Base-by-base conservation (phyloP, 2,329 filamentous ascomycete genomes). In the Samsoniella hepiali region DNA sequence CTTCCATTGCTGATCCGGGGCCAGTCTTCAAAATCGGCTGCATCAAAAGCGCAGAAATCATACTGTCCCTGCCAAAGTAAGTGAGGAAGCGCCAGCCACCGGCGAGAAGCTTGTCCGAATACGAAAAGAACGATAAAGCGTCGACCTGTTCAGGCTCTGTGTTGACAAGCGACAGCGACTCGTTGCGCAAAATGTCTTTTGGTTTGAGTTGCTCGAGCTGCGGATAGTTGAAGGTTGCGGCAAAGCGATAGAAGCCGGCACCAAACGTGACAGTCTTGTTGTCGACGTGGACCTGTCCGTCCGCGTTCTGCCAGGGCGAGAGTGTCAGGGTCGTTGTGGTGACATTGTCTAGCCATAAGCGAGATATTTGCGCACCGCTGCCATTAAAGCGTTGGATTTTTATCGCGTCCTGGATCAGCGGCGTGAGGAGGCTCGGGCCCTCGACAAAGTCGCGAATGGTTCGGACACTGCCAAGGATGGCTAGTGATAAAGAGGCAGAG, bases 51-150 rank as follows among this genome's bases (percentile, higher is more conserved):
- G 82, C 76, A 1, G 84, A 78, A 45, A 89, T 86, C 78, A 88
- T 86, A 65, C 81, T 86, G 68, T 90, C 86, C 11, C 86, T 80
- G 0, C 86, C 86, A 72, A 89, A 89, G 68, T 89, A 89, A 0
- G 86, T 89, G 51, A 89, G 72, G 67, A 88, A 89, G 1, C 85
- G 76, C 87, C 86, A 89, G 4, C 84, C 85, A 11, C 86, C 86
- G 1, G 87, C 86, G 2, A 88, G 76, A 0, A 89, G 75, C 67
- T 89, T 89, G 38, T 84, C 76, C 0, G 78, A 82, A 66, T 88
- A 89, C 0, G 87, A 88, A 4, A 89, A 74, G 72, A 89, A 89
- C 0, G 85, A 84, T 0, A 89, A 73, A 0, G 85, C 84, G 0
- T 76, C 77, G 1, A 81, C 78, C 60, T 84, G 77, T 45, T 78